A percentile compares a stretch with the other conserved stretches of the same genome.
Evolutionary conservation across 306 rosid species (phyloP).

Genomic region (Canavalia ensiformis): DNA sequence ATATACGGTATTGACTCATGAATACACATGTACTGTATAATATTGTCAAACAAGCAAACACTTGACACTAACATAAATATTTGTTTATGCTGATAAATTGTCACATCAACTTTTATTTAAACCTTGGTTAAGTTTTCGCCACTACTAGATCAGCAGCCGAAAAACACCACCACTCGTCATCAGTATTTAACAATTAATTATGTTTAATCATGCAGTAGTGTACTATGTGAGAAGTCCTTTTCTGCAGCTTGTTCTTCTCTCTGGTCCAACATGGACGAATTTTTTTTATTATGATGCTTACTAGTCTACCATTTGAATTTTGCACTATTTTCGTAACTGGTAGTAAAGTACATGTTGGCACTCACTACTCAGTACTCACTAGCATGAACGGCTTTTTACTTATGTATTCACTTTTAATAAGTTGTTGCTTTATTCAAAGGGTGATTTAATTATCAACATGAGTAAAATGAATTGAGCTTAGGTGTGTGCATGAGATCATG

Average conservation of each 20-base stretch:
- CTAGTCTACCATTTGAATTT: background rate
- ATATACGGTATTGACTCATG: constrained; percentile 43
- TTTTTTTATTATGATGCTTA: background rate
- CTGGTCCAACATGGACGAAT: constrained; percentile 36
- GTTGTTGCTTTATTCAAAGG: background rate
- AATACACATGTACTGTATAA: background rate
- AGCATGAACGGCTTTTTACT: background rate
- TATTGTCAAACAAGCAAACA: constrained; percentile 21
- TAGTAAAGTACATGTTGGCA: background rate
- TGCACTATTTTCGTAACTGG: background rate
- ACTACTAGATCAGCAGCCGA: constrained; percentile 31
- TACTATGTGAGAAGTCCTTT: constrained; percentile 39
- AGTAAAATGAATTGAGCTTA: constrained; percentile 37
- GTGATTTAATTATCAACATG: background rate
- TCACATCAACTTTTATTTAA: constrained; percentile 51
- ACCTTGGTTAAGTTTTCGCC: constrained; percentile 23
- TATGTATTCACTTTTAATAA: background rate
- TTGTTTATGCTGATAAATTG: constrained; percentile 37
- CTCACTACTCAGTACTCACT: background rate
- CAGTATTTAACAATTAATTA: constrained; percentile 39
- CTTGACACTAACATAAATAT: constrained; percentile 34
- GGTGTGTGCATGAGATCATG: constrained; percentile 6
- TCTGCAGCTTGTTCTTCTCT: constrained; percentile 24
- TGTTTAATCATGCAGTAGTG: constrained; percentile 33
- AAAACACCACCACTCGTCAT: constrained; percentile 4